Evolutionary conservation across 176 grass and related monocot genomes (phyloP), one percentile per base, ranked within the genome.

Genomic region (Oryza meyeriana): DNA sequence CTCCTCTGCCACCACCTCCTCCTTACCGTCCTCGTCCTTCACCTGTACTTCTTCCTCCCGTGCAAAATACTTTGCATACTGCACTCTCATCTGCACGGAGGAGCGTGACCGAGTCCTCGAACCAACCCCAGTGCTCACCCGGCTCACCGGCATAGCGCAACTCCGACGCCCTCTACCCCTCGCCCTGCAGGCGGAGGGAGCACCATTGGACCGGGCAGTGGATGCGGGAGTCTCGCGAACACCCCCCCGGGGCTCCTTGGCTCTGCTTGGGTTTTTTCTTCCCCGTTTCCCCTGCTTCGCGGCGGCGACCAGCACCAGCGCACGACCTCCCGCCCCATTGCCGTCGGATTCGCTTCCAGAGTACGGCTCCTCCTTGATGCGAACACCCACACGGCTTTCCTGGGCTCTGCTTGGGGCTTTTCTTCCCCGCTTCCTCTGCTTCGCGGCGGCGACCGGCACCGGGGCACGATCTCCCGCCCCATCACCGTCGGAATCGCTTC

Each of bases 71-170:
- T 64, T 12, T 25, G 12, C 61, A 80, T 11, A 22, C 30, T 32
- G 28, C 44, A 25, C 76, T 31, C 55, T 75, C 10, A 30, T 18
- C 25, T 67, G 62, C 8, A 36, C 40, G 10, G 62, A 48, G 17
- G 64, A 28, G 3, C 76, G 64, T 50, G 76, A 80, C 32, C 62
- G 50, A 17, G 66, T 8, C 50, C 70, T 74, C 11, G 81, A 84
- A 20, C 61, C 76, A 16, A 80, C 62, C 18, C 5, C 42, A 18
- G 47, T 13, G 33, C 69, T 62, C 18, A 20, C 3, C n/a, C 6
- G 64, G 76, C 28, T 39, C 70, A 22, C 24, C 47, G 38, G 76
- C 6, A 24, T 12, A 18, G 31, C 13, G 25, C 31, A 24, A 13
- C 14, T 32, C 4, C n/a, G 36, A 1, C 6, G 26, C 45, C 58